These are phyloP conservation scores for Otatea glauca DNA, from an alignment of 176 grass and related monocot genomes.

Conservation along the genomic window DNA sequence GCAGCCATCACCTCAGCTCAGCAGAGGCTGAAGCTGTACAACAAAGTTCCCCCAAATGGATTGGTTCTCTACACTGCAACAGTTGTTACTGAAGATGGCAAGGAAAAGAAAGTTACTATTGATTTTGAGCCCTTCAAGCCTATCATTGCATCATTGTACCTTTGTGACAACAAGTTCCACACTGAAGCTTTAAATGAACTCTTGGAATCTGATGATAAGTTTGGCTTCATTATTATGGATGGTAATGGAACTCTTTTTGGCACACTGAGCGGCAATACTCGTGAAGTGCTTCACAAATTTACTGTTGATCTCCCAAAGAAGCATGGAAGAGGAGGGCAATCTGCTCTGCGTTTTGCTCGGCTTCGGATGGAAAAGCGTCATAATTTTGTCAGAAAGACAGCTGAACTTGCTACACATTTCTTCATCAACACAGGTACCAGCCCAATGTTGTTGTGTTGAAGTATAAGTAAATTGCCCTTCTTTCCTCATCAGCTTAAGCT, in stretches of 20 bases:
- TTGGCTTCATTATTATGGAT: slow-evolving; percentile 64
- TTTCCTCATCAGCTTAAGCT: no score
- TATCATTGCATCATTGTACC: slow-evolving; percentile 55
- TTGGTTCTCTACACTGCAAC: slow-evolving; percentile 66
- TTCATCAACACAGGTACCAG: slow-evolving; percentile 56
- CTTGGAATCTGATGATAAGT: slow-evolving; percentile 62
- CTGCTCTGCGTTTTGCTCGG: slow-evolving; percentile 60
- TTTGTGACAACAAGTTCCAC: slow-evolving; percentile 64
- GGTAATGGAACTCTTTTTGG: slow-evolving; percentile 66
- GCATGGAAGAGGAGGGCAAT: slow-evolving; percentile 52
- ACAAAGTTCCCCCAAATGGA: slow-evolving; percentile 59
- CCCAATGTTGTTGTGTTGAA: slow-evolving; percentile 42
- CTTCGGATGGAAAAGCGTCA: slow-evolving; percentile 64
- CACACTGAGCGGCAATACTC: slow-evolving; percentile 59
- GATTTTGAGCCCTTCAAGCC: slow-evolving; percentile 69
- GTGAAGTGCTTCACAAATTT: slow-evolving; percentile 59
- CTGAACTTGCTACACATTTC: slow-evolving; percentile 60
- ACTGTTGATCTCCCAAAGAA: slow-evolving; percentile 63
- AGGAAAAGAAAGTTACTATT: slow-evolving; percentile 65
- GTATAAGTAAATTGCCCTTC: no score
- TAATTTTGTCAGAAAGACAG: slow-evolving; percentile 57
- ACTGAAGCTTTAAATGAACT: slow-evolving; percentile 58
- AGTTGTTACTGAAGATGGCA: slow-evolving; percentile 60
- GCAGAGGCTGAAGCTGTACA: slow-evolving; percentile 62
- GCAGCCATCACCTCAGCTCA: slow-evolving; percentile 60